Evolutionary conservation across 441 rosid genomes (phyloP).

Genomic region (Bruguiera hainesii): DNA sequence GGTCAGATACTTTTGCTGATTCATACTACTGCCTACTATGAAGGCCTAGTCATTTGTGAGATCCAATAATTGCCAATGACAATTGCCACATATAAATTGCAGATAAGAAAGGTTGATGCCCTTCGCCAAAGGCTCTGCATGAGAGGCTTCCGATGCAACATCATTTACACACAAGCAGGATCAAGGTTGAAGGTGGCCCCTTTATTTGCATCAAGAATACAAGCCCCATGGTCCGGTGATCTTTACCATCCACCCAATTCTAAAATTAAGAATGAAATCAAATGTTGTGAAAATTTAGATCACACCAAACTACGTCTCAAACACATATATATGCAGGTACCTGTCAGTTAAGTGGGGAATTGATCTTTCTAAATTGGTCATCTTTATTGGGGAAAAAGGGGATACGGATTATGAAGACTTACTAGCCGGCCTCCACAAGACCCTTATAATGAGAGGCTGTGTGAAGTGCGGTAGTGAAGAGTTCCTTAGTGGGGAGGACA

Average conservation of each 20-base stretch:
- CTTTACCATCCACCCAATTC: neutral
- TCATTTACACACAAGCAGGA: constrained; percentile 58
- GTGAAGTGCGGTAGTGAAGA: constrained; percentile 60
- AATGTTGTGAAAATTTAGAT: constrained; percentile 1
- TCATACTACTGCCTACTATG: neutral
- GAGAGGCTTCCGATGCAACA: constrained; percentile 85
- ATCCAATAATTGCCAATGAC: constrained; percentile 14
- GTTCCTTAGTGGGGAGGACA: constrained; percentile 52
- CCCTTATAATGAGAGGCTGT: constrained; percentile 49
- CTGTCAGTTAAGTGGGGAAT: constrained; percentile 86
- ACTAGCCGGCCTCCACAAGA: constrained; percentile 70
- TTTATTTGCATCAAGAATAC: constrained; percentile 76
- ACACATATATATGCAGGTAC: constrained; percentile 50
- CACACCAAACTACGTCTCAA: constrained; percentile 1
- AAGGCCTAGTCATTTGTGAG: neutral
- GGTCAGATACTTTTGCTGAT: constrained; percentile 35
- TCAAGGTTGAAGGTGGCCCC: constrained; percentile 76
- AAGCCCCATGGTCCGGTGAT: constrained; percentile 68
- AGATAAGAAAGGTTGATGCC: constrained; percentile 65
- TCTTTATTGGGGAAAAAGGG: constrained; percentile 77
- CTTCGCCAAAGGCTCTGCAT: constrained; percentile 76
- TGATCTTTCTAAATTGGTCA: constrained; percentile 53
- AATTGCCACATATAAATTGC: constrained; percentile 27
- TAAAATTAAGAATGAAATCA: neutral
- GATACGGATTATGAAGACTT: constrained; percentile 85